phyloP scores from a whole-genome alignment of 441 rosid genomes.

The Mallotus repandus region DNA sequence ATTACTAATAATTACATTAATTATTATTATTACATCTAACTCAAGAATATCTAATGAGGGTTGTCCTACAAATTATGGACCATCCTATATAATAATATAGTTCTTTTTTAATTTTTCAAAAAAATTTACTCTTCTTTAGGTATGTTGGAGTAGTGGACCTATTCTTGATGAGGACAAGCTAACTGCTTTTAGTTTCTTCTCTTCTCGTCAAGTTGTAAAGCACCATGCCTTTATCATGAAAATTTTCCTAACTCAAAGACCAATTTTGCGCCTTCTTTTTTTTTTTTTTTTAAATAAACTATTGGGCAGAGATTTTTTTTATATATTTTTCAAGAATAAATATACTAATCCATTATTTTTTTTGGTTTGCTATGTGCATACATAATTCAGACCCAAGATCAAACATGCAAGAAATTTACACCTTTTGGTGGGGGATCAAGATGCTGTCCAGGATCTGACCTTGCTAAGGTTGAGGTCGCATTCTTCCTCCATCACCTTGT shows the following conservation, averaged over 20 bases:
- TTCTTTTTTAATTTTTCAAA: not conserved
- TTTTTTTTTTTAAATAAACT: not conserved
- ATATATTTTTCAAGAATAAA: no score
- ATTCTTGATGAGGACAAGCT: slow-evolving; percentile 18
- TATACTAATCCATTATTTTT: no score
- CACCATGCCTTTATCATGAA: not conserved
- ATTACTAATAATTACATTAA: not conserved
- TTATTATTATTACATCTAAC: not conserved
- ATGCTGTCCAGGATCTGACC: slow-evolving; percentile 68
- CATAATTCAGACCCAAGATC: slow-evolving; percentile 38
- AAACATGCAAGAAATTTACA: slow-evolving; percentile 50
- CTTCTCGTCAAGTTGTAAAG: slow-evolving; percentile 5
- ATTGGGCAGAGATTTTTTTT: not conserved
- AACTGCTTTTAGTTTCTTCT: slow-evolving; percentile 7
- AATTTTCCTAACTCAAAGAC: not conserved
- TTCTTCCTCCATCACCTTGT: slow-evolving; percentile 68
- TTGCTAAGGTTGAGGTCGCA: slow-evolving; percentile 63
- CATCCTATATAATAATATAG: not conserved
- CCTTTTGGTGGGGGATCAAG: slow-evolving; percentile 77
- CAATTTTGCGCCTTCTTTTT: no score
- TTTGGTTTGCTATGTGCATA: not conserved
- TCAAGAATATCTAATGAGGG: not conserved
- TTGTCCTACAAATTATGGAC: slow-evolving; percentile 14
- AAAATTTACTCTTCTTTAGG: not conserved
- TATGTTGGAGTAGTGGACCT: slow-evolving; percentile 13